Conservation (phyloP, 1,284 basidiomycete genomes). For the Moniliophthora roreri region DNA sequence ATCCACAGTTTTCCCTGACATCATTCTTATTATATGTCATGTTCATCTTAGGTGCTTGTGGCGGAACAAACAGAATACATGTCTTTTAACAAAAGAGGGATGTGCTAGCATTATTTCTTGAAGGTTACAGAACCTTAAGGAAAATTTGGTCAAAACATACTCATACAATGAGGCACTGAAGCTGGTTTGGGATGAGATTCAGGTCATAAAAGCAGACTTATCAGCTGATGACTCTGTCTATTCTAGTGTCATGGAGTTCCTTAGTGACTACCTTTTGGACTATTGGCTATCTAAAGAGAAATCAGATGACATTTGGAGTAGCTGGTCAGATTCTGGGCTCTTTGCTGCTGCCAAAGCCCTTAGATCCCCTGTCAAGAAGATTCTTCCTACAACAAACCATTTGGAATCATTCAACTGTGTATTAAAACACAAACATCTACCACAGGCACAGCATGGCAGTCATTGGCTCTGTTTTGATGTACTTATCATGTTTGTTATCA, state of each 20-base stretch:
- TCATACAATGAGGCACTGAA: background rate
- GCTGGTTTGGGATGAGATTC: background rate
- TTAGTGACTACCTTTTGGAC: constrained; percentile 12
- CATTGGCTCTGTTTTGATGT: constrained; percentile 29
- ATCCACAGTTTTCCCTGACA: constrained; percentile 5
- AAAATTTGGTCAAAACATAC: background rate
- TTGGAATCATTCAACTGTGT: constrained; percentile 38
- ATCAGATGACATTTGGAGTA: constrained; percentile 11
- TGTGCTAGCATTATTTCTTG: background rate
- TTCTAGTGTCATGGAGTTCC: background rate
- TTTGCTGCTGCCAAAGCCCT: constrained; percentile 3
- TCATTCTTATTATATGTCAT: constrained; percentile 22
- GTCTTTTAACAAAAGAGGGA: too few relatives aligned
- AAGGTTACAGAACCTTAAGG: background rate
- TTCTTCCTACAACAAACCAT: constrained; percentile 39
- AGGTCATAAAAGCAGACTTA: background rate
- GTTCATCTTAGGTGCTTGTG: constrained; percentile 24
- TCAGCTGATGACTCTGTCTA: background rate
- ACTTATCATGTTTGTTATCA: constrained; percentile 25
- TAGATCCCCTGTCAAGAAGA: constrained; percentile 22
- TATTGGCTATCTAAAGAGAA: constrained; percentile 10
- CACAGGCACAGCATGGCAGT: constrained; percentile 25
- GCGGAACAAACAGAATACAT: constrained; percentile 19
- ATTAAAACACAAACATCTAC: constrained; percentile 31
- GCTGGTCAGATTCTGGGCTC: constrained; percentile 16